phyloP scores from a whole-genome alignment of 345 rosid genomes.

The Trapa incisa region DNA sequence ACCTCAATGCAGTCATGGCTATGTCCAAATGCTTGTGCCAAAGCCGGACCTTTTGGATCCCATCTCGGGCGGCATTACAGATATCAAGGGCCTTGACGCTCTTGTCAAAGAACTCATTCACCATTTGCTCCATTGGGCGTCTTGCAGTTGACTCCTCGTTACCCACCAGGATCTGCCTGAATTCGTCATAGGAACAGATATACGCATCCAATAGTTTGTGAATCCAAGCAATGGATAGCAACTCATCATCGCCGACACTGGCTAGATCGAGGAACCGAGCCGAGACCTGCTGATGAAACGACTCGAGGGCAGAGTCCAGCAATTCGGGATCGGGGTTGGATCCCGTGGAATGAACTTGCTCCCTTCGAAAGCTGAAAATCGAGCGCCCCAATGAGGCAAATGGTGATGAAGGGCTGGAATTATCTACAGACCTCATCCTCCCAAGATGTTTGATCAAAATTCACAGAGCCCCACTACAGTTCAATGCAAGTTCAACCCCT shows the following conservation, averaged over 20 bases:
- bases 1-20: conserved; percentile 18
- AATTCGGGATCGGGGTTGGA: conserved; percentile 14
- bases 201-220: conserved; percentile 23
- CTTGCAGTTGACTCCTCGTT: conserved; percentile 11
- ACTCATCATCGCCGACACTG: conserved; percentile 11
- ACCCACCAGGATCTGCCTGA: conserved; percentile 17
- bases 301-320: conserved; percentile 7
- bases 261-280: conserved; percentile 17
- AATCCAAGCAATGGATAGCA: conserved; percentile 27
- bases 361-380: conserved; percentile 15
- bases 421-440: background rate
- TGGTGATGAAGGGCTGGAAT: background rate
- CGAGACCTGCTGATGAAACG: conserved; percentile 19
- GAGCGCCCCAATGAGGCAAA: conserved; percentile 15
- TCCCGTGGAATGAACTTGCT: conserved; percentile 16
- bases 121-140: conserved; percentile 17
- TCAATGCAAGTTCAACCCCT: background rate
- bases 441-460: background rate
- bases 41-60: conserved; percentile 23
- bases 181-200: conserved; percentile 21
- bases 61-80: conserved; percentile 30
- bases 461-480: background rate
- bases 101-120: conserved; percentile 25
- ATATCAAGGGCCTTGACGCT: conserved; percentile 29
- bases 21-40: conserved; percentile 34